Conservation (phyloP, 305 asterid genomes). For the Vinca major region DNA sequence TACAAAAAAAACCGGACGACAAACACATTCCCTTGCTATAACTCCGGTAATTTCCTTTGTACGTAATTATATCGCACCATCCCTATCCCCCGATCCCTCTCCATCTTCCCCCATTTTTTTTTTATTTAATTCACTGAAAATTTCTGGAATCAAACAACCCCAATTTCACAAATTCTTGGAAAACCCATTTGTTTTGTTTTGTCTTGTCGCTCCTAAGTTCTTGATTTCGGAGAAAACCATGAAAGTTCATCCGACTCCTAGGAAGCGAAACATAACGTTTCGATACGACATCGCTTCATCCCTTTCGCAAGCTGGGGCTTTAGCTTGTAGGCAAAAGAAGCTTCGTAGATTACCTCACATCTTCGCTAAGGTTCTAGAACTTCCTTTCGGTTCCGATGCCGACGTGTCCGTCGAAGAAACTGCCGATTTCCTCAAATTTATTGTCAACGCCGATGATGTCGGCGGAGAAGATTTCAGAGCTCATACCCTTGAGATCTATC, state of each 20-base stretch:
- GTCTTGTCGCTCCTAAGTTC: background rate
- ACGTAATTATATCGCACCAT: constrained; percentile 4
- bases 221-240: constrained; percentile 17
- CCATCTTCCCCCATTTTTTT: background rate
- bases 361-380: constrained; percentile 73
- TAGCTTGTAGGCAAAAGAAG: constrained; percentile 55
- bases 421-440: constrained; percentile 41
- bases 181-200: background rate
- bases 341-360: constrained; percentile 77
- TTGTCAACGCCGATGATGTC: constrained; percentile 48
- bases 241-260: constrained; percentile 75
- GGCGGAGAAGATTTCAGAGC: constrained; percentile 41
- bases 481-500: constrained; percentile 62
- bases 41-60: constrained; percentile 9
- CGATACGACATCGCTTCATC: constrained; percentile 59
- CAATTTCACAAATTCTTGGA: background rate
- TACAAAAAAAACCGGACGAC: background rate
- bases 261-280: constrained; percentile 48
- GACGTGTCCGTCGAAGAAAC: constrained; percentile 62
- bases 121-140: constrained; percentile 5
- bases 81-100: background rate
- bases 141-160: background rate
- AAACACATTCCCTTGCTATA: background rate
- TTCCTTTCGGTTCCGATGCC: constrained; percentile 70
- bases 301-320: constrained; percentile 36